These are phyloP conservation scores for Exophiala lecanii-corni DNA, from an alignment of 2,329 filamentous ascomycete genomes.

Conservation along the genomic window DNA sequence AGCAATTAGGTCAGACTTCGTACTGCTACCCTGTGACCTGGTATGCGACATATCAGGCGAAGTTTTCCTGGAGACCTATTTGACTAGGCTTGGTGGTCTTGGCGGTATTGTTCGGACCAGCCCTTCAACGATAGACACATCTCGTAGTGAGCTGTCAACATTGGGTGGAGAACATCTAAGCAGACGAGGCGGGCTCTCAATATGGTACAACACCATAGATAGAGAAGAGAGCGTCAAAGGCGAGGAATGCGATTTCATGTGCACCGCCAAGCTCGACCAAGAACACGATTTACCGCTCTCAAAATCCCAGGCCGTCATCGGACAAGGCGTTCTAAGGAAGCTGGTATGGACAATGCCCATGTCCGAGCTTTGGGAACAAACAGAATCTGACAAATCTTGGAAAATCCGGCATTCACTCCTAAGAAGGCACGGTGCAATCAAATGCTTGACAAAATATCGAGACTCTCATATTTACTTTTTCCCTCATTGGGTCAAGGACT, in stretches of 20 bases:
- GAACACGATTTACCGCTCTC: slow-evolving; percentile 49
- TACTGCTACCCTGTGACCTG: slow-evolving; percentile 87
- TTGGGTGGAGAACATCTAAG: slow-evolving; percentile 53
- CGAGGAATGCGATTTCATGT: slow-evolving; percentile 89
- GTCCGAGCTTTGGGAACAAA: slow-evolving; percentile 79
- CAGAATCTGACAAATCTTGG: slow-evolving; percentile 60
- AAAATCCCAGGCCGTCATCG: slow-evolving; percentile 59
- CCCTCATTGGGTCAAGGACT: slow-evolving; percentile 83
- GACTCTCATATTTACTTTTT: slow-evolving; percentile 95
- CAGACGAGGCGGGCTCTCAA: slow-evolving; percentile 73
- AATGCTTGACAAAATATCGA: slow-evolving; percentile 76
- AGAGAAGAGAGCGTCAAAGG: slow-evolving; percentile 70
- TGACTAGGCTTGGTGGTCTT: slow-evolving; percentile 73
- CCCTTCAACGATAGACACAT: slow-evolving; percentile 39
- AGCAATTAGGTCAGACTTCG: slow-evolving; percentile 78
- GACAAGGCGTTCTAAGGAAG: slow-evolving; percentile 41
- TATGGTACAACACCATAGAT: slow-evolving; percentile 85
- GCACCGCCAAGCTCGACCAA: slow-evolving; percentile 63
- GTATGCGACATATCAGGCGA: slow-evolving; percentile 85
- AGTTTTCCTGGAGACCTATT: slow-evolving; percentile 82
- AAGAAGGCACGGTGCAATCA: slow-evolving; percentile 67
- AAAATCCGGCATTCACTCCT: slow-evolving; percentile 73
- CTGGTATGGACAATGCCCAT: slow-evolving; percentile 83
- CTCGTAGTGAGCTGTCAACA: slow-evolving; percentile 43
- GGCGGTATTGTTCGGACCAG: slow-evolving; percentile 39